Percentiles rank a stretch among this genome's conserved stretches.
phyloP scores from a whole-genome alignment of 192 early-diverging fungal species.

The Mortierella hygrophila region DNA sequence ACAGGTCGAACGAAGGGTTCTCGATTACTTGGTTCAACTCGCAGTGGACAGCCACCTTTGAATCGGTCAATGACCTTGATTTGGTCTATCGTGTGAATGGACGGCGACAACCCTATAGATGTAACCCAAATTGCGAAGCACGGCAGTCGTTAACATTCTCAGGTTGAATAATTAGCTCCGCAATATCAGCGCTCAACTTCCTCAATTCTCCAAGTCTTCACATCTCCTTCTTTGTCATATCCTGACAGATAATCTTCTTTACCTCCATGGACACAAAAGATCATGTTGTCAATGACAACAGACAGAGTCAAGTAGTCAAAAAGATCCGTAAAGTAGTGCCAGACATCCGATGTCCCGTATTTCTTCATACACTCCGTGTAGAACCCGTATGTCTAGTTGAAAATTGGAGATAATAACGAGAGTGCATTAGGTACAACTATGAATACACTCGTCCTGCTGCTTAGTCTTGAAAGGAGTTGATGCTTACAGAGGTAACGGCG shows the following conservation, averaged over 20 bases:
- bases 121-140: not conserved
- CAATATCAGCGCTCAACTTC: not conserved
- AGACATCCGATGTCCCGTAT: slow-evolving; percentile 86
- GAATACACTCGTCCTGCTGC: no score
- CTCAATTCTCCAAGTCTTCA: not conserved
- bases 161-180: slow-evolving; percentile 15
- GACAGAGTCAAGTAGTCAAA: slow-evolving; percentile 94
- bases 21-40: not conserved
- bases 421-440: not conserved
- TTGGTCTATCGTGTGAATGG: slow-evolving; percentile 88
- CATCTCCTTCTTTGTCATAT: not conserved
- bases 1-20: not conserved
- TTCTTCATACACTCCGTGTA: slow-evolving; percentile 93
- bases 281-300: slow-evolving; percentile 88
- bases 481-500: slow-evolving; percentile 87
- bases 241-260: not conserved
- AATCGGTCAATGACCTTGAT: slow-evolving; percentile 89
- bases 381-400: slow-evolving; percentile 87
- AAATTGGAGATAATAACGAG: not conserved
- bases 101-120: slow-evolving; percentile 76
- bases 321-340: slow-evolving; percentile 93
- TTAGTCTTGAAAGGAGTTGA: not conserved
- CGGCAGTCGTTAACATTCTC: not conserved
- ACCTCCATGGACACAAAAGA: slow-evolving; percentile 98
- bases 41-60: slow-evolving; percentile 63